Evolutionary conservation across 495 filamentous ascomycete genomes (phyloP).

Genomic region (Tetracladium setigerum): DNA sequence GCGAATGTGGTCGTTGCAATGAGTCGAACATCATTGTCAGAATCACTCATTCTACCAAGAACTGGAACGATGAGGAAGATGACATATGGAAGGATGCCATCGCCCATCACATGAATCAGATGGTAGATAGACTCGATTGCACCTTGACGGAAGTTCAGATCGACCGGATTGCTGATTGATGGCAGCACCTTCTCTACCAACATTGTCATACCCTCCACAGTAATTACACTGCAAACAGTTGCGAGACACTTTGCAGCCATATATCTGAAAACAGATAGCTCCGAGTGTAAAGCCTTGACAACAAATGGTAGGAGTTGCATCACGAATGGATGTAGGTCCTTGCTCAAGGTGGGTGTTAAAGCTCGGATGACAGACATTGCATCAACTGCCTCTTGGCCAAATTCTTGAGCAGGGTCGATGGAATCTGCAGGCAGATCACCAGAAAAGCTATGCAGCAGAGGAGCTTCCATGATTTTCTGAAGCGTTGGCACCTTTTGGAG

Average conservation of each 20-base stretch:
- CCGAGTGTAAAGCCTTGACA: constrained; percentile 75
- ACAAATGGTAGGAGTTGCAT: constrained; percentile 78
- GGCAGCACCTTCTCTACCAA: constrained; percentile 89
- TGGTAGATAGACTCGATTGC: constrained; percentile 92
- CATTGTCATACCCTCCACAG: constrained; percentile 90
- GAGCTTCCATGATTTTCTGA: constrained; percentile 66
- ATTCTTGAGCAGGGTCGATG: constrained; percentile 54
- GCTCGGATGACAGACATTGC: constrained; percentile 87
- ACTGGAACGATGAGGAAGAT: constrained; percentile 99
- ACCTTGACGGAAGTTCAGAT: constrained; percentile 82
- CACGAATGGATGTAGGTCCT: constrained; percentile 67
- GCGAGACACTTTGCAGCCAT: constrained; percentile 96
- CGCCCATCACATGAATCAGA: constrained; percentile 96
- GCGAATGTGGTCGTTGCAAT: constrained; percentile 96
- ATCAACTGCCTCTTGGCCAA: constrained; percentile 90
- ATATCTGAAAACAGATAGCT: constrained; percentile 86
- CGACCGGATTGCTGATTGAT: constrained; percentile 77
- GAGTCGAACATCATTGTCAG: constrained; percentile 87
- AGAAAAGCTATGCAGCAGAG: constrained; percentile 65
- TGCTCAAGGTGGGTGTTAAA: constrained; percentile 74
- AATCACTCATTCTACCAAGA: constrained; percentile 97
- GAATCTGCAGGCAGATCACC: constrained; percentile 62
- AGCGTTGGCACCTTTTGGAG: constrained; percentile 77
- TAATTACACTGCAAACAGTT: constrained; percentile 93
- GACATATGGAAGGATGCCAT: constrained; percentile 90